Evolutionary conservation across 2,329 filamentous ascomycete genomes (phyloP), one percentile per base, ranked within the genome.

Genomic region (Tolypocladium inflatum): DNA sequence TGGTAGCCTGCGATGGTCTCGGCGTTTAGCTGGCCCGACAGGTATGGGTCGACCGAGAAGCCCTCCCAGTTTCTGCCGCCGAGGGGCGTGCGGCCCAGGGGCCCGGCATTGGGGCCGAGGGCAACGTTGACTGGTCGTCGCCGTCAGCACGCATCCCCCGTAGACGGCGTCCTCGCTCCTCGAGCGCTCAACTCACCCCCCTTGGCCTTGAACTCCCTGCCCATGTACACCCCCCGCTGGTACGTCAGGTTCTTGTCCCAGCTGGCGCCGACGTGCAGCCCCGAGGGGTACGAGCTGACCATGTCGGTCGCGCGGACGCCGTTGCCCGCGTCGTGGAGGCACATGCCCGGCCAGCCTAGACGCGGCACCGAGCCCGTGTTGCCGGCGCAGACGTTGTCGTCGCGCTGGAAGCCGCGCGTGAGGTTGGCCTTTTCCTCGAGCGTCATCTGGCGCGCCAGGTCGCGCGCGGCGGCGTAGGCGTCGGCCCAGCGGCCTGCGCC

Each of bases 61-160:
- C 83, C 84, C 68, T 91, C 88, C 88, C 88, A 91, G 61, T 85
- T 89, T 37, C 89, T 80, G 0, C 88, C 89, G 4, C 86, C 88
- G 13, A 84, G 76, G 0, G 88, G 87, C 56, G 88, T 87, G 21
- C 88, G 78, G 2, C 89, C 89, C 1, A 91, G 67, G 0, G 90
- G 82, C 0, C 88, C 89, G 51, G 90, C 86, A 10, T 81, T 80
- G 0, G 89, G 89, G 0, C 88, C 88, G 11, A 92, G 78, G 50
- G 85, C 81, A 38, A 90, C 78, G 65, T 91, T 88, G 52, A 86
- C 79, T 51, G 30, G 26, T 11, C 45, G 43, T 17, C 15, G 4
- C 5, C 3, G 45, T 50, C 45, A 50, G 45, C 10, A 6, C 15
- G 19, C 17, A 2, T 1, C 17, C 9, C 43, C 13, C 6, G 21